Conservation (phyloP, 805 yeast genomes). For the Nakazawaea siamensis region DNA sequence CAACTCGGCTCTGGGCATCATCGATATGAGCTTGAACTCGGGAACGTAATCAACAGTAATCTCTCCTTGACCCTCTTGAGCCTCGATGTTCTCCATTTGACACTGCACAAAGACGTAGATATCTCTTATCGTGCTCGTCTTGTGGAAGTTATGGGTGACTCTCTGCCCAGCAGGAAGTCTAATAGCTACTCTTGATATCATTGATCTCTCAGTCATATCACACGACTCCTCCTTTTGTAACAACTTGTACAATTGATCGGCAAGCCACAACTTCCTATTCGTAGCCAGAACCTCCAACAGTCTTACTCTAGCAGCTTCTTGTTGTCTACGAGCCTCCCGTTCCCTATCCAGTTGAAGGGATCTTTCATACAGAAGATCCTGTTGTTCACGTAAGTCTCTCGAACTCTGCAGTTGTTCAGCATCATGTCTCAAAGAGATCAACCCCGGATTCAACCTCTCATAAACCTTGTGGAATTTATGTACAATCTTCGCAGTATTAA, state of each 20-base stretch:
- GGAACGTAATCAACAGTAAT: neutral
- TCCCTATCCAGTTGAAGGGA: conserved; percentile 62
- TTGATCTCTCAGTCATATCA: conserved; percentile 13
- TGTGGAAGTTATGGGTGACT: conserved; percentile 37
- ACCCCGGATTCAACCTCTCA: conserved; percentile 51
- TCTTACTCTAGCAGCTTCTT: conserved; percentile 16
- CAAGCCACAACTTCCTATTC: neutral
- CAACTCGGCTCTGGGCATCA: conserved; percentile 48
- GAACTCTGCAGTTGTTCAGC: conserved; percentile 51
- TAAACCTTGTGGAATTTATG: conserved; percentile 26
- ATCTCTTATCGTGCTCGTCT: conserved; percentile 44
- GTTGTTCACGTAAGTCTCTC: conserved; percentile 55
- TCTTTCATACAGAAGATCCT: conserved; percentile 68
- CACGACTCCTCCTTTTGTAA: conserved; percentile 15
- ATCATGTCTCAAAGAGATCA: conserved; percentile 54
- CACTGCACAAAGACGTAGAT: conserved; percentile 68
- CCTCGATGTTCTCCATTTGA: conserved; percentile 19
- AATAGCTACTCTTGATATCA: conserved; percentile 58
- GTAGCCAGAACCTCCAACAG: conserved; percentile 7
- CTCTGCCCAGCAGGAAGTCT: conserved; percentile 60
- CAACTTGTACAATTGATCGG: neutral
- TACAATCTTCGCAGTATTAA: conserved; percentile 24
- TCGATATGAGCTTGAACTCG: conserved; percentile 37
- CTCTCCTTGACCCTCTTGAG: neutral
- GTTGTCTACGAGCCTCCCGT: conserved; percentile 34